phyloP scores from a whole-genome alignment of 176 grass and related monocot species.

The Dendrocalamus sinicus region DNA sequence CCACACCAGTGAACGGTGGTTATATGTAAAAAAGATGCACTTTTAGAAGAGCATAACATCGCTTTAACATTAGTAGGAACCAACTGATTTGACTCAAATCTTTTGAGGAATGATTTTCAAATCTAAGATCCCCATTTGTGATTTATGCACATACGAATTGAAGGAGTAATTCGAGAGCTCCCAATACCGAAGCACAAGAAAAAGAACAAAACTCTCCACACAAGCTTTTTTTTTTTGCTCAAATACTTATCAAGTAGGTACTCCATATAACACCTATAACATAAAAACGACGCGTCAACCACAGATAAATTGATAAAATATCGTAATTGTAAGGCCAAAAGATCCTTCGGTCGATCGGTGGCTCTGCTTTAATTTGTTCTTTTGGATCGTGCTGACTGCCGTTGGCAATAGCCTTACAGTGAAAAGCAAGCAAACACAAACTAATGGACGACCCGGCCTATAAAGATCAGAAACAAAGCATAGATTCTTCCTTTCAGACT shows the following conservation, averaged over 20 bases:
- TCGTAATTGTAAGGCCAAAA: too few species aligned
- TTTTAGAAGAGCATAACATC: neutral
- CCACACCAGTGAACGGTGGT: neutral
- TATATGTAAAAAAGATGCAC: neutral
- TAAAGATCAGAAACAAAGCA: slow-evolving; percentile 48
- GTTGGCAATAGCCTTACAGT: slow-evolving; percentile 18
- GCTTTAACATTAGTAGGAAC: neutral
- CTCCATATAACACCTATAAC: neutral
- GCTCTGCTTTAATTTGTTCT: neutral
- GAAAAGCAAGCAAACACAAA: slow-evolving; percentile 51
- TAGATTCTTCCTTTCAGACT: slow-evolving; percentile 23
- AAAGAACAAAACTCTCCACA: neutral
- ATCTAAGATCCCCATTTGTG: neutral
- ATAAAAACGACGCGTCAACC: neutral
- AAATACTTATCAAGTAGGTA: neutral
- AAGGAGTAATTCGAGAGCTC: slow-evolving; percentile 6
- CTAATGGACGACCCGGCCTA: slow-evolving; percentile 49
- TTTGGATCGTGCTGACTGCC: slow-evolving; percentile 25
- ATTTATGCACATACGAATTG: neutral
- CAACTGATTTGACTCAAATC: neutral
- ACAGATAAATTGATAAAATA: neutral
- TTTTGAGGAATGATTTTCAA: too few species aligned
- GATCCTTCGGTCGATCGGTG: too few species aligned
- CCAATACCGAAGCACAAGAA: neutral
- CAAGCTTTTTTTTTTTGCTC: neutral